Evolutionary conservation across 2,329 filamentous ascomycete species (phyloP), one percentile per base, ranked within the genome.

Genomic region (Metarhizium sp.): DNA sequence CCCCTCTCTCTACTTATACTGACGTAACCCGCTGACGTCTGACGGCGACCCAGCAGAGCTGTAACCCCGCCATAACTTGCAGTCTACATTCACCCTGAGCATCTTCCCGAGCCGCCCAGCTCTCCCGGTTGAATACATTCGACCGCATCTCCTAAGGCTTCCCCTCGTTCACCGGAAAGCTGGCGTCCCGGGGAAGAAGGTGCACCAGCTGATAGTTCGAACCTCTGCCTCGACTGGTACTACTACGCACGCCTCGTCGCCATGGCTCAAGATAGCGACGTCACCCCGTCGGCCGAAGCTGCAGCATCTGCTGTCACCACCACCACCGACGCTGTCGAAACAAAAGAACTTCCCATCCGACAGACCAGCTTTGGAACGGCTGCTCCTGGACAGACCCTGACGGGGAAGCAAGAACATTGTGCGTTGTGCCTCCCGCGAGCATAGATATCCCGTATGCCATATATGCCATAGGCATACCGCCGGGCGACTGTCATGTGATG

Each of bases 321-420:
- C 25, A 25, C 43, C 30, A 13, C 48, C 50, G 58, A 58, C 52
- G 58, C 56, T 49, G 56, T 56, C 47, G 53, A 59, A 38, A 54
- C 58, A 48, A 58, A 58, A 48, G 43, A 67, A 55, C 58, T 69
- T 30, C 66, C 69, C n/a, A 60, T 70, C 58, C 68, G 64, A 53
- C 57, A 61, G 40, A 62, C 59, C 55, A 66, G 62, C 60, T 61
- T 59, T 58, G 64, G 61, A 55, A 60, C 60, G 40, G 66, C 71
- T 55, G 69, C 74, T 51, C 67, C 73, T 3, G 75, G 73, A 46
- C 77, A 80, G 58, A 62, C 74, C 6, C 74, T 99, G 67, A 96
- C 92, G 0, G 94, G 94, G 62, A 97, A 96, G 75, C 92, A 99
- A 79, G 94, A 99, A 71, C 94, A 99, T 71, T 99, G 91, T 95